Evolutionary conservation across 2,329 filamentous ascomycete species (phyloP).

Genomic region (Pseudogymnoascus pannorum): DNA sequence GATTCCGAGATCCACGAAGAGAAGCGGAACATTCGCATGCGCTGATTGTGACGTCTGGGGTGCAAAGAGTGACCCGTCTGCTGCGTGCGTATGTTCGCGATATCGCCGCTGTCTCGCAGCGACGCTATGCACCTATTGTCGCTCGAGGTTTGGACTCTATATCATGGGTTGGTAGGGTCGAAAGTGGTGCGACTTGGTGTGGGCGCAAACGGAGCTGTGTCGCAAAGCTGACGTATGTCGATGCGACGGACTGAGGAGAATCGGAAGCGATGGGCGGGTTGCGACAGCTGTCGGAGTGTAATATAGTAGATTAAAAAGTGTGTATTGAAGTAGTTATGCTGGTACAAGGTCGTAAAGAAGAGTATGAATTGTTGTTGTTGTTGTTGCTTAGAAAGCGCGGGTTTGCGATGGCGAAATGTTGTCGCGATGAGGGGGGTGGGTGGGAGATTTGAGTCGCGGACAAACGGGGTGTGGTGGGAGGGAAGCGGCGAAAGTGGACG

Average conservation of each 20-base stretch:
- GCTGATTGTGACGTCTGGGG: slow-evolving; percentile 12
- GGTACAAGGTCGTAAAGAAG: not conserved
- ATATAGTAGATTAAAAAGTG: slow-evolving; percentile 15
- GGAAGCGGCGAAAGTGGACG: not conserved
- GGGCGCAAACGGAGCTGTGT: not conserved
- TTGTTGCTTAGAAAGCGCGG: not conserved
- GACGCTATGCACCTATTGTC: not conserved
- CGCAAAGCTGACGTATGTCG: not conserved
- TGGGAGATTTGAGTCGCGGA: slow-evolving; percentile 26
- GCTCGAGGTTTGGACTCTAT: not conserved
- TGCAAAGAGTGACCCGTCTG: not conserved
- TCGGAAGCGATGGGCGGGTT: not conserved
- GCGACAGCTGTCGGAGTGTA: slow-evolving; percentile 8
- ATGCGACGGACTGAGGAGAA: not conserved
- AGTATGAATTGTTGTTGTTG: not conserved
- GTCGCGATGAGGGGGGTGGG: slow-evolving; percentile 17
- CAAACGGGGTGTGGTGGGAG: slow-evolving; percentile 26
- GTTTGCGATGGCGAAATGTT: not conserved
- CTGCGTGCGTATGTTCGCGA: not conserved
- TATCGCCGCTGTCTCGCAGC: not conserved
- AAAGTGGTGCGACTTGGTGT: not conserved
- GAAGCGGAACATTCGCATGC: slow-evolving; percentile 54
- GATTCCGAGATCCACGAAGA: slow-evolving; percentile 46
- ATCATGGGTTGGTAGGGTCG: slow-evolving; percentile 10
- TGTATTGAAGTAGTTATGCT: slow-evolving; percentile 1